Evolutionary conservation across 306 rosid genomes (phyloP), one percentile per base, ranked within the genome.

Genomic region (Gastrolobium bilobum): DNA sequence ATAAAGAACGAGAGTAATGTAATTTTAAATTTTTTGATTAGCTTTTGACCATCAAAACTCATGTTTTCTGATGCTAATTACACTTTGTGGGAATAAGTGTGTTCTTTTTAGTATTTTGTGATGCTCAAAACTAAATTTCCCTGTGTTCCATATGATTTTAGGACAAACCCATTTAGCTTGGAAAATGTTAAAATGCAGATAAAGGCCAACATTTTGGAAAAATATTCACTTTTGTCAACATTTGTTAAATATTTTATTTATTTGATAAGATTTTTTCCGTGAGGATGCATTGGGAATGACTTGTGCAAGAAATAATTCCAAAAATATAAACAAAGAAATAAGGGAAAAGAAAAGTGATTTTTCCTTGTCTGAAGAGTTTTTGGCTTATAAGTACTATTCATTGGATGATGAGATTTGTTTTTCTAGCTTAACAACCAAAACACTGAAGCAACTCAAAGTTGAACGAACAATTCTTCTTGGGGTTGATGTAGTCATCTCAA

Each of bases 221-320:
- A 29, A 15, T 56, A 40, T 38, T 33, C 4, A 30, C 65, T 15
- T 61, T 71, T 37, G 64, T 57, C 35, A 48, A n/a, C 59, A 48
- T 69, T 48, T 39, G 13, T 2, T 9, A 35, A 5, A 48, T 48
- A 13, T 4, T 39, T 39, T 39, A 39, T 56, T 40, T 40, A 6
- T 15, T 20, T 72, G 56, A 44, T 33, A 58, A 30, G 2, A 4
- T 6, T 42, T 48, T 30, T 14, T 14, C 11, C 2, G 2, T 30
- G 57, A 57, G 69, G 68, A 58, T 73, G 46, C 66, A 54, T 40
- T 2, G 39, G 40, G 77, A 54, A 54, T 65, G 53, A 40, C 66
- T 39, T 61, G 26, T 54, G 53, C 29, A 20, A 37, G 50, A 20
- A 54, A 54, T 10, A 37, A 42, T 56, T 50, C 34, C 44, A 20